phyloP scores from a whole-genome alignment of 345 rosid genomes.

The Clausena lansium region DNA sequence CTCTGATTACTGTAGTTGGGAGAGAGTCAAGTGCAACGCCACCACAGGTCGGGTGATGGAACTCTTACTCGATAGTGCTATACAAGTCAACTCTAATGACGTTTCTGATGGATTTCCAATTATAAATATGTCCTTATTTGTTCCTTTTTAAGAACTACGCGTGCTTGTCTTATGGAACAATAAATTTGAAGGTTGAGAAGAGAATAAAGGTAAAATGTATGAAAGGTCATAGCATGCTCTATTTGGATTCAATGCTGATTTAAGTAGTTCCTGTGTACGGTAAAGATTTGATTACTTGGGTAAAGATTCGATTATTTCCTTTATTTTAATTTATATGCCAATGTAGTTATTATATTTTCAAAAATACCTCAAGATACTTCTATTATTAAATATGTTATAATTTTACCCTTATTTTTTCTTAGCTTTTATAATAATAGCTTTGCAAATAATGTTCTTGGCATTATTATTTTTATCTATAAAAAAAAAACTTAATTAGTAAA shows the following conservation, averaged over 20 bases:
- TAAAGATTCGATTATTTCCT: no score
- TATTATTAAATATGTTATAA: no score
- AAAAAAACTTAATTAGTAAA: no score
- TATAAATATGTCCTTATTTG: slow-evolving; percentile 17
- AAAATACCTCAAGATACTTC: accelerated
- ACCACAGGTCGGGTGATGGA: neutral
- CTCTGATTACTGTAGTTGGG: slow-evolving; percentile 2
- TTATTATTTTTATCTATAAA: no score
- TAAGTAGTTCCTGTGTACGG: no score
- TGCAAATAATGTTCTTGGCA: no score
- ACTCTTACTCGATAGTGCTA: neutral
- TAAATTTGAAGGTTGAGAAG: neutral
- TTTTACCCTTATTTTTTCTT: no score
- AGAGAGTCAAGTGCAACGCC: slow-evolving; percentile 7
- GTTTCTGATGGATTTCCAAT: neutral
- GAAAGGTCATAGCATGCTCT: no score
- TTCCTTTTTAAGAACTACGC: slow-evolving; percentile 1
- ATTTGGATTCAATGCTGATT: no score
- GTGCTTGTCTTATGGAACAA: neutral
- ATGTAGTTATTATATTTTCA: accelerated
- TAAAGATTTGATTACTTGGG: no score
- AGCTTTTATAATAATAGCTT: no score
- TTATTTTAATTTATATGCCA: accelerated
- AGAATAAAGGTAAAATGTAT: neutral
- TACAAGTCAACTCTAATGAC: accelerated